Evolutionary conservation across 2,329 filamentous ascomycete species (phyloP).

Genomic region (Paecilomyces variotii): DNA sequence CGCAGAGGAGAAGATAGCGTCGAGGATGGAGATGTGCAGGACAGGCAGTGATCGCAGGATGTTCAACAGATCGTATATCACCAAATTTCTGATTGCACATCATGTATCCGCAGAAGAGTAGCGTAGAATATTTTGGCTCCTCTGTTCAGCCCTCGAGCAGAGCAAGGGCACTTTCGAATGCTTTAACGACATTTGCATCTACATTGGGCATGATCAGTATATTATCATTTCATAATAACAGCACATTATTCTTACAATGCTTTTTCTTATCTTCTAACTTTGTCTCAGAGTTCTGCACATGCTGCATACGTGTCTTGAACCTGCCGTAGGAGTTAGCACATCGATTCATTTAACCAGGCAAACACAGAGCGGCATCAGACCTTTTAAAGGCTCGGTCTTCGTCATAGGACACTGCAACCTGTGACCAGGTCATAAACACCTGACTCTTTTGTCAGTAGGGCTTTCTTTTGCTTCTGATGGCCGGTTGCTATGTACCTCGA

Average conservation of each 20-base stretch:
- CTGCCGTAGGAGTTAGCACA: conserved; percentile 32
- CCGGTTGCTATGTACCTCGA: conserved; percentile 43
- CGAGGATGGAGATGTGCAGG: not conserved
- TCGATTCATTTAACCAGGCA: not conserved
- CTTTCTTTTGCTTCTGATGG: not conserved
- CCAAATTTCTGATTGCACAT: not conserved
- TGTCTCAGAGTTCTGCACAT: conserved; percentile 66
- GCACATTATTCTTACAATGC: conserved; percentile 57
- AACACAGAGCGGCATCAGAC: conserved; percentile 32
- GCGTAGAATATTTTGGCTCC: not conserved
- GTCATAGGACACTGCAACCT: conserved; percentile 63
- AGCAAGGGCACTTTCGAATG: conserved; percentile 42
- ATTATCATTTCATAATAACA: conserved; percentile 1
- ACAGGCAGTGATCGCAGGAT: not conserved
- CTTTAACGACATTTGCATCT: conserved; percentile 39
- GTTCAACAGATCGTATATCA: not conserved
- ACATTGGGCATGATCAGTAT: conserved; percentile 10
- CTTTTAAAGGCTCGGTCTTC: conserved; percentile 70
- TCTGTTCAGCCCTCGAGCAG: conserved; percentile 28
- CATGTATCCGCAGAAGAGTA: not conserved
- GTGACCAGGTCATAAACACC: conserved; percentile 76
- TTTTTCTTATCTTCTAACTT: conserved; percentile 65
- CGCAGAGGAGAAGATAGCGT: not conserved
- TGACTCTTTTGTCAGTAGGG: conserved; percentile 26
- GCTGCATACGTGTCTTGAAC: conserved; percentile 68